Conservation (phyloP, 495 filamentous ascomycete genomes). For the Tuber melanosporum region DNA sequence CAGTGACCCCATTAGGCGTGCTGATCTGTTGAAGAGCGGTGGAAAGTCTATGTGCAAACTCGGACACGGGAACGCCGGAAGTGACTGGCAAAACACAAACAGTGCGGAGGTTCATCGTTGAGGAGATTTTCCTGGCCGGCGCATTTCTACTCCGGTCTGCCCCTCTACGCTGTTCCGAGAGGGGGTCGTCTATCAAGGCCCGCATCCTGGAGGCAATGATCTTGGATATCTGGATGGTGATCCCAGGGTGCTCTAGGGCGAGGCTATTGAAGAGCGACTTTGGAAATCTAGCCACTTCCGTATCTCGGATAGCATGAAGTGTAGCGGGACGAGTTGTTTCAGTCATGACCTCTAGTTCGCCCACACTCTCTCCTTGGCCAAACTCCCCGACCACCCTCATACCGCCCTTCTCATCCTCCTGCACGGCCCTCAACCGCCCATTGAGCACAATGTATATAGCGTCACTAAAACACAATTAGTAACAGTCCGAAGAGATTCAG, state of each 20-base stretch:
- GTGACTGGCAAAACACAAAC: slow-evolving; percentile 89
- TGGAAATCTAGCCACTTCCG: slow-evolving; percentile 91
- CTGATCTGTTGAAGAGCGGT: slow-evolving; percentile 84
- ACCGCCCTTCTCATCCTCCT: slow-evolving; percentile 69
- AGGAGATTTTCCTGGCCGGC: slow-evolving; percentile 65
- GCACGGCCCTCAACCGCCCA: slow-evolving; percentile 72
- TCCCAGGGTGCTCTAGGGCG: slow-evolving; percentile 91
- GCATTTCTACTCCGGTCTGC: slow-evolving; percentile 36
- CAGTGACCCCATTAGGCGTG: slow-evolving; percentile 79
- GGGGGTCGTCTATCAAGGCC: slow-evolving; percentile 70
- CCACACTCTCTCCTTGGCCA: slow-evolving; percentile 94
- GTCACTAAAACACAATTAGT: slow-evolving; percentile 51
- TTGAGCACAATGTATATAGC: slow-evolving; percentile 98
- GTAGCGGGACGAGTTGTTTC: slow-evolving; percentile 83
- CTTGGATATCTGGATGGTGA: slow-evolving; percentile 98
- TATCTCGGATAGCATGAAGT: slow-evolving; percentile 91
- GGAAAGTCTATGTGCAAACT: slow-evolving; percentile 86
- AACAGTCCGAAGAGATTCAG: not conserved
- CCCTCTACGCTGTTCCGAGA: slow-evolving; percentile 56
- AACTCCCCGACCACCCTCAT: slow-evolving; percentile 88
- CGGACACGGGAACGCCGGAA: slow-evolving; percentile 83
- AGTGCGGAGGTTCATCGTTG: slow-evolving; percentile 84
- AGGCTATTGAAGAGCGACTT: slow-evolving; percentile 95
- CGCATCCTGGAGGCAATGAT: slow-evolving; percentile 96
- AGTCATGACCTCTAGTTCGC: slow-evolving; percentile 94